These are phyloP conservation scores for Cryphonectria carpinicola DNA, from an alignment of 2,329 filamentous ascomycete genomes.

Conservation along the genomic window DNA sequence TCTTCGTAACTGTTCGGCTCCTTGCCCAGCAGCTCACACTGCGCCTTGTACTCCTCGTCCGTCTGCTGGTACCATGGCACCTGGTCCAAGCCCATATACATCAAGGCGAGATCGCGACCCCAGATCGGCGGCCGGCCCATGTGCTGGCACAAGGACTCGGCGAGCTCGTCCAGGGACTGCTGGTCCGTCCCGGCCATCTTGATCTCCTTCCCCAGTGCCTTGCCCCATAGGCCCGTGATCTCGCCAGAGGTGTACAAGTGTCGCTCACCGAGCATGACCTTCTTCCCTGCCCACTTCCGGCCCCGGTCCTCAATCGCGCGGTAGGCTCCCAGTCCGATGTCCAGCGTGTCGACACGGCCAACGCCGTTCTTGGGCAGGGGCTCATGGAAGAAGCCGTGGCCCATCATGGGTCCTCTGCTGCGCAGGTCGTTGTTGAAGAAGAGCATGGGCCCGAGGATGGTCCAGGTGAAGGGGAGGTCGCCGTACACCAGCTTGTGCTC, in stretches of 20 bases:
- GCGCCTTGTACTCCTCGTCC: constrained; percentile 2
- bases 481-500: constrained; percentile 2
- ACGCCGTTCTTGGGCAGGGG: constrained; percentile 1
- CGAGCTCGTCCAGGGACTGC: constrained; percentile 5
- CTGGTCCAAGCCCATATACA: not conserved
- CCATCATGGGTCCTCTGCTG: not conserved
- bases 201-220: not conserved
- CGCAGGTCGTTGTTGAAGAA: constrained; percentile 8
- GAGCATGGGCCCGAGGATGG: not conserved
- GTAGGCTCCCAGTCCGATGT: not conserved
- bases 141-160: not conserved
- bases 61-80: not conserved
- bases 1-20: constrained; percentile 3
- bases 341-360: not conserved
- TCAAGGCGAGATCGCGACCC: constrained; percentile 1
- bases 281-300: not conserved
- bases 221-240: not conserved
- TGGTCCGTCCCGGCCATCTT: not conserved
- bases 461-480: constrained; percentile 4
- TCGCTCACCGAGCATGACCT: not conserved
- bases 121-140: constrained; percentile 3
- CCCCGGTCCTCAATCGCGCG: constrained; percentile 3
- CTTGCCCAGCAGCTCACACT: not conserved
- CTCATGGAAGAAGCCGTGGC: constrained; percentile 4
- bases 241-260: constrained; percentile 2